Evolutionary conservation across 192 early-diverging fungal species (phyloP).

Genomic region (Geranomyces variabilis): DNA sequence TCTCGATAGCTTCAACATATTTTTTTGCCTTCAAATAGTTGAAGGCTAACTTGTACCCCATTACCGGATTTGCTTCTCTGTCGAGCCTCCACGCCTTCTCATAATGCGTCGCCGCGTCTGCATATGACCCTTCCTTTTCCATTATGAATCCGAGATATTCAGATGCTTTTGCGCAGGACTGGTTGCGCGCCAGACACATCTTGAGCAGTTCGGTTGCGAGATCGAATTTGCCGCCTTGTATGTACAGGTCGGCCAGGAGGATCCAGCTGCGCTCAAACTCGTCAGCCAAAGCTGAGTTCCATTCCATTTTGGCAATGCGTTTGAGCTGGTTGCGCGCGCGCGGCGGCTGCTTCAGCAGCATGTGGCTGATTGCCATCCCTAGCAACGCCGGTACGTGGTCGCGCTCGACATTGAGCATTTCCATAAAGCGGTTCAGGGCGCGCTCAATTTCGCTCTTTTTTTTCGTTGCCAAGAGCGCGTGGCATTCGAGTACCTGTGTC

Average conservation of each 20-base stretch:
- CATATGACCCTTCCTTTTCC: conserved; percentile 58
- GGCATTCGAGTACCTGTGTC: conserved; percentile 51
- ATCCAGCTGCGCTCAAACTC: conserved; percentile 59
- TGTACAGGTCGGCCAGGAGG: conserved; percentile 59
- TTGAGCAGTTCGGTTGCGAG: conserved; percentile 57
- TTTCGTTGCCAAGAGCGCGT: conserved; percentile 55
- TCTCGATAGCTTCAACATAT: conserved; percentile 55
- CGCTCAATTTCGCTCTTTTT: conserved; percentile 59
- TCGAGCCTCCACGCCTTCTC: conserved; percentile 51
- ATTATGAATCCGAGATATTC: conserved; percentile 64
- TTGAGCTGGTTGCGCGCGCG: conserved; percentile 60
- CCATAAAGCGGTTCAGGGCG: conserved; percentile 45
- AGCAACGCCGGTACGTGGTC: conserved; percentile 58
- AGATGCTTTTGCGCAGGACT: conserved; percentile 54
- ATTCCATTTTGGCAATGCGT: conserved; percentile 56
- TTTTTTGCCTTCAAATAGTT: conserved; percentile 60
- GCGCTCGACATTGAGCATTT: conserved; percentile 49
- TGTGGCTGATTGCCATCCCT: conserved; percentile 51
- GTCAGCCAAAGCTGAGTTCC: conserved; percentile 43
- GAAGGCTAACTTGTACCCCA: conserved; percentile 62
- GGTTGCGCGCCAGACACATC: conserved; percentile 43
- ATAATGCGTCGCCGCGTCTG: conserved; percentile 56
- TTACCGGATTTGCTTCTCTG: conserved; percentile 49
- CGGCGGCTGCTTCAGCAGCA: conserved; percentile 61
- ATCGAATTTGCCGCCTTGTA: conserved; percentile 63